Conservation (phyloP, 306 rosid genomes). For the Dalbergia cultrata region DNA sequence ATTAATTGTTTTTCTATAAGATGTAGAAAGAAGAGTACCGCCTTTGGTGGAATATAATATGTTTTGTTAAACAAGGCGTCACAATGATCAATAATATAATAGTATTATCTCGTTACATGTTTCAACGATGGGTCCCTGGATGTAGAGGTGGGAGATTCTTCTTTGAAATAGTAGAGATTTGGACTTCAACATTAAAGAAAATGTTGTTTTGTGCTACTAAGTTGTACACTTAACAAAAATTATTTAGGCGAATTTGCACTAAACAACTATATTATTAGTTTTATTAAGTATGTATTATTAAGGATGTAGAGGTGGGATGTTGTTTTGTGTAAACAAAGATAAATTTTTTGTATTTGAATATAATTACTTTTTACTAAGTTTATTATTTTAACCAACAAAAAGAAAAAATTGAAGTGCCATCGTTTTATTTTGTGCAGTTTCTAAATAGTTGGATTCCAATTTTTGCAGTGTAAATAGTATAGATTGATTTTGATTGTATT, state of each 20-base stretch:
- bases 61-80: constrained; percentile 6
- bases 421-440: no score
- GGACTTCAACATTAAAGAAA: background rate
- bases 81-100: background rate
- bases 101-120: background rate
- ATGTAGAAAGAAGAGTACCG: background rate
- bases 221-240: background rate
- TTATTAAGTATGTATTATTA: no score
- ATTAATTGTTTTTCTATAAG: background rate
- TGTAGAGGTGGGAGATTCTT: background rate
- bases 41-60: background rate
- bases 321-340: background rate
- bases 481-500: no score
- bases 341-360: background rate
- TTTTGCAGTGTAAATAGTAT: no score
- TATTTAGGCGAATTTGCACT: background rate
- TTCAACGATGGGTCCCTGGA: background rate
- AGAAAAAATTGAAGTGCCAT: background rate
- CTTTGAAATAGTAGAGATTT: no score
- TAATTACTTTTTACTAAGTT: no score
- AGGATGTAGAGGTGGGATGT: no score
- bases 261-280: no score
- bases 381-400: no score
- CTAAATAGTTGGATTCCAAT: no score
- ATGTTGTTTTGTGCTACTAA: background rate